A percentile compares a stretch with the other conserved stretches of the same genome.
phyloP scores from a whole-genome alignment of 2,329 filamentous ascomycete species.

The Fusarium sp. region DNA sequence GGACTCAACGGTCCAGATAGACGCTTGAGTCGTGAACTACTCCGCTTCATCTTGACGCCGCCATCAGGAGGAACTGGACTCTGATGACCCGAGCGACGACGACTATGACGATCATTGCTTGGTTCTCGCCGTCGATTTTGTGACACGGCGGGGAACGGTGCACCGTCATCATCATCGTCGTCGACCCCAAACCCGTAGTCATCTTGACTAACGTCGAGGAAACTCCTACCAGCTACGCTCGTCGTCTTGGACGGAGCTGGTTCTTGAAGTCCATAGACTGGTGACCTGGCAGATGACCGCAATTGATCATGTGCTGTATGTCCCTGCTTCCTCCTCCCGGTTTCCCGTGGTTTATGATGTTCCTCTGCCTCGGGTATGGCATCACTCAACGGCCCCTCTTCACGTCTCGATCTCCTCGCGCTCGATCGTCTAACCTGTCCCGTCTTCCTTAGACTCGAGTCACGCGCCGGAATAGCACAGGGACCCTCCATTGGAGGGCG shows the following conservation, averaged over 20 bases:
- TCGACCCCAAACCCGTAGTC: conserved; percentile 43
- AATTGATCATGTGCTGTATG: conserved; percentile 21
- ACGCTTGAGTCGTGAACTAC: conserved; percentile 68
- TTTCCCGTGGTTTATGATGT: conserved; percentile 35
- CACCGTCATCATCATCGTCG: conserved; percentile 67
- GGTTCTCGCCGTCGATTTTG: conserved; percentile 65
- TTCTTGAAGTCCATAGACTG: conserved; percentile 38
- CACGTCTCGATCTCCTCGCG: conserved; percentile 60
- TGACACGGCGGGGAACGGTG: conserved; percentile 75
- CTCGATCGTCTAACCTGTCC: conserved; percentile 64
- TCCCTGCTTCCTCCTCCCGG: conserved; percentile 28
- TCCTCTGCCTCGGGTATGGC: conserved; percentile 58
- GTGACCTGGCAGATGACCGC: conserved; percentile 24
- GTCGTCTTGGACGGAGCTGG: conserved; percentile 28
- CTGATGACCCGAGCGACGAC: conserved; percentile 59
- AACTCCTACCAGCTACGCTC: conserved; percentile 32
- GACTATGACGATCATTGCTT: conserved; percentile 57
- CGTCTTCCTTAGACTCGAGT: conserved; percentile 74
- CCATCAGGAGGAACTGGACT: conserved; percentile 60
- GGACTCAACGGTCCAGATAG: conserved; percentile 62
- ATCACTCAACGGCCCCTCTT: conserved; percentile 51
- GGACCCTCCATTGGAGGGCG: conserved; percentile 50
- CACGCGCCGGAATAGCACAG: conserved; percentile 71
- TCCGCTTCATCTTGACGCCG: conserved; percentile 60
- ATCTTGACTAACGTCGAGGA: conserved; percentile 44